phyloP scores from a whole-genome alignment of 495 filamentous ascomycete species.

The Hypoxylon intermedium region DNA sequence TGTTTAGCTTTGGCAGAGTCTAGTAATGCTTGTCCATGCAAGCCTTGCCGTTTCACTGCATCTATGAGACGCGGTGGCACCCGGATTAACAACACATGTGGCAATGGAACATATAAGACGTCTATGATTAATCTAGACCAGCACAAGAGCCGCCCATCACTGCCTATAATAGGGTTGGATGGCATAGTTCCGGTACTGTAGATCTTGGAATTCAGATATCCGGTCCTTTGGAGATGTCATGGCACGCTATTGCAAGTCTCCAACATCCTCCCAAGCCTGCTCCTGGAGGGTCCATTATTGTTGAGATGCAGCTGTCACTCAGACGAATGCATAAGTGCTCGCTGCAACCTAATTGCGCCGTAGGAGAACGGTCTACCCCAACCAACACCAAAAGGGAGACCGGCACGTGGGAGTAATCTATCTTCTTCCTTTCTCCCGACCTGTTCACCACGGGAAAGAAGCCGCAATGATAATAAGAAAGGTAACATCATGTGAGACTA shows the following conservation, averaged over 20 bases:
- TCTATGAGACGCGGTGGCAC: conserved; percentile 24
- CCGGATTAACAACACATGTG: conserved; percentile 17
- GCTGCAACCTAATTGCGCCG: conserved; percentile 19
- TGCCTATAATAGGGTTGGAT: conserved; percentile 25
- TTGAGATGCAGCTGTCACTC: conserved; percentile 32
- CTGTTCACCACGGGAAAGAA: conserved; percentile 36
- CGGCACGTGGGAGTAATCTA: conserved; percentile 40
- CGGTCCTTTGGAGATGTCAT: conserved; percentile 18
- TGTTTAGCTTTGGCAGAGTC: conserved; percentile 7
- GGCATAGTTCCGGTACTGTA: conserved; percentile 24
- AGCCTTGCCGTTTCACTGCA: conserved; percentile 29
- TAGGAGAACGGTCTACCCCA: conserved; percentile 6
- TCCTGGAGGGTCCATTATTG: conserved; percentile 7
- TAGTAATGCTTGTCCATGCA: conserved; percentile 4
- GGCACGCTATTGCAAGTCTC: conserved; percentile 6
- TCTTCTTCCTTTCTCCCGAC: conserved; percentile 31
- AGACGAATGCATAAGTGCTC: conserved; percentile 20
- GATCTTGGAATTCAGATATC: conserved; percentile 23
- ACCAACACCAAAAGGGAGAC: conserved; percentile 29
- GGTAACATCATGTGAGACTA: conserved; percentile 21
- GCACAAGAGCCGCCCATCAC: conserved; percentile 26
- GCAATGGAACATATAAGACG: conserved; percentile 21
- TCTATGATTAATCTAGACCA: conserved; percentile 33
- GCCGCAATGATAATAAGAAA: conserved; percentile 21
- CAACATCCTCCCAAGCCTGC: not conserved